Base-by-base conservation (phyloP, 2,329 filamentous ascomycete species). In the Talaromyces sp. region DNA sequence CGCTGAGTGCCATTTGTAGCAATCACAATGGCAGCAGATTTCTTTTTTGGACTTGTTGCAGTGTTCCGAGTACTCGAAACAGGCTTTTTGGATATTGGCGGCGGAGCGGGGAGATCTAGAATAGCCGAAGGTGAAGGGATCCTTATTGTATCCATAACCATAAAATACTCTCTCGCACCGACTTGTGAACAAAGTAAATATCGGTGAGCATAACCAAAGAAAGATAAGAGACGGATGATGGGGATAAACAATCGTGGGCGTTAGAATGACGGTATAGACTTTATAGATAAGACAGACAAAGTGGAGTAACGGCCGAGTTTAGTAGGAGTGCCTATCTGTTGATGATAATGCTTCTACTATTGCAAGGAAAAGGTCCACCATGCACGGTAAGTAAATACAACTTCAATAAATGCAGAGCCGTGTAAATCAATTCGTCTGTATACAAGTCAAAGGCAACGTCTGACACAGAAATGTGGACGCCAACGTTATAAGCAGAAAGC, bases 81-180 rank as follows among this genome's bases (percentile, higher is more conserved):
- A 64, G 67, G 65, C 62, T 68, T 73, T n/a, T 69, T 52, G 66
- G 65, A 63, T 72, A 69, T 67, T 67, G 60, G 27, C n/a, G 66
- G 64, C 45, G 70, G 59, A 61, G 71, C 67, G 61, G 70, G 69
- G 50, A 79, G 77, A 69, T 75, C 78, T 72, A 80, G 73, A 84
- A 86, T 75, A 62, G 83, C 82, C 67, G 85, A 84, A 63, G 86
- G 85, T 61, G 85, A 86, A 67, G 86, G 85, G 69, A 87, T 86
- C 73, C 81, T 83, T 77, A 87, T 85, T 69, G 81, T 82, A 79
- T 87, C 86, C 83, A 85, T 85, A 74, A 74, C 76, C 63, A 56
- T 11, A 37, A 33, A 61, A 54, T n/a, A 59, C 67, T 66, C 39
- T 19, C 49, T 49, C 37, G 31, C 52, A 57, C 47, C 27, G 50